A percentile compares a stretch with the other conserved stretches of the same genome.
Conservation (phyloP, 371 early-diverging fungal genomes). For the Thermomucor indicae-seudaticae region DNA sequence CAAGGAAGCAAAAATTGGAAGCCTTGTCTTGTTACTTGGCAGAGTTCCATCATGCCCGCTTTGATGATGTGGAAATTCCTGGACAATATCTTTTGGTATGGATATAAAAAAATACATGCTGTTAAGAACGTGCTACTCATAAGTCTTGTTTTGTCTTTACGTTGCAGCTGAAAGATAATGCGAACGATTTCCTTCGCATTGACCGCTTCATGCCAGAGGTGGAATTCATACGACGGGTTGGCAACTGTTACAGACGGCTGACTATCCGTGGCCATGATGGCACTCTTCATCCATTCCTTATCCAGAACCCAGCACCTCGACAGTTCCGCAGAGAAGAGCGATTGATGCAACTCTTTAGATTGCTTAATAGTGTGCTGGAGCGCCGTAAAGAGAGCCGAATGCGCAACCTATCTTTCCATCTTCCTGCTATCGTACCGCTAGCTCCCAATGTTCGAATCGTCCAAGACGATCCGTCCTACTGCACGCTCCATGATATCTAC, state of each 20-base stretch:
- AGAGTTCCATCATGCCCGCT: conserved; percentile 96
- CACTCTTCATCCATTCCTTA: conserved; percentile 80
- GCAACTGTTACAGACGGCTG: conserved; percentile 70
- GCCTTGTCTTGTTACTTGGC: conserved; percentile 87
- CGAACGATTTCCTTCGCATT: conserved; percentile 90
- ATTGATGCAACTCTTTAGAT: conserved; percentile 87
- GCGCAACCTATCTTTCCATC: conserved; percentile 83
- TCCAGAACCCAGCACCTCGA: conserved; percentile 88
- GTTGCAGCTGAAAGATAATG: conserved; percentile 66
- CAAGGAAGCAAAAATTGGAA: conserved; percentile 80
- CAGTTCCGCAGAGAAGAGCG: conserved; percentile 92
- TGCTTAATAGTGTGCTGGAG: conserved; percentile 82
- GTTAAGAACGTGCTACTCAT: too few relatives aligned
- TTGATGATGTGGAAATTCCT: conserved; percentile 97
- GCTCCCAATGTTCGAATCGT: conserved; percentile 93
- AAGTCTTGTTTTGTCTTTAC: neutral
- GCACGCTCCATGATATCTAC: conserved; percentile 82
- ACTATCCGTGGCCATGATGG: conserved; percentile 93
- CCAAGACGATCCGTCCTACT: conserved; percentile 86
- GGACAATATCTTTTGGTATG: conserved; percentile 90
- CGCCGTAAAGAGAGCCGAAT: conserved; percentile 73
- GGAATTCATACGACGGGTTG: conserved; percentile 74
- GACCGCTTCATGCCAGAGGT: conserved; percentile 92
- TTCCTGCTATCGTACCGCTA: conserved; percentile 88
- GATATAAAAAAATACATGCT: neutral